Base-by-base conservation (phyloP, 768 basidiomycete species). In the Tricholomella constricta region DNA sequence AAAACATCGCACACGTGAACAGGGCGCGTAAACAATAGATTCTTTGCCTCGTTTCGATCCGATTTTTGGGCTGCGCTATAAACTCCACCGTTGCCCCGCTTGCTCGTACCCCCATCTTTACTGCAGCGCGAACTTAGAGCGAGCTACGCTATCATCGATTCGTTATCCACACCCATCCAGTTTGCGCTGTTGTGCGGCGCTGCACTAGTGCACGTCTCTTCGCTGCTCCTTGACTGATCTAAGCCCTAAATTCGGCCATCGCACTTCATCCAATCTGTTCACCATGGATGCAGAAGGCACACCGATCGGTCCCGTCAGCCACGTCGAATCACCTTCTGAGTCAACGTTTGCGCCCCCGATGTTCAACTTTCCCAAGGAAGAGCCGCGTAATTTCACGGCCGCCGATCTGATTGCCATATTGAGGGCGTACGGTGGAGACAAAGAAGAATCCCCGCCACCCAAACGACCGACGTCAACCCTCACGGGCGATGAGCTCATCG, bases 341-440 rank as follows among this genome's bases (percentile, higher is more conserved):
- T 14, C 37, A 20, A 2, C 35, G 2, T 34, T 31, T 14, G 17
- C 15, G 15, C 38, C 26, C 2, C 55, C 52, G 15, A 50, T 51
- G 26, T 60, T 57, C 25, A 34, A 51, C 26, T 52, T 60, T 19
- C 53, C 56, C 4, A 27, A 27, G 34, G 59, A 60, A 26, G 32
- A 35, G 19, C 50, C 52, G 40, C 56, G 52, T 6, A 42, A 27
- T 5, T 57, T 60, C 52, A 54, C 55, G 10, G 47, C 50, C 7
- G 41, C 54, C 11, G 56, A 55, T 43, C 45, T 61, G 4, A 52
- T 61, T 7, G 53, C 46, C 14, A 61, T 58, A 15, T 14, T 61
- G 14, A 34, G 34, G 14, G 22, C 32, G 0, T 40, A 53, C 41
- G 52, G 53, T 32, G 11, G 22, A 26, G 17, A 48, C 41, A 22